Evolutionary conservation across 805 yeast genomes (phyloP).

Genomic region (Ogataea trehalophila): DNA sequence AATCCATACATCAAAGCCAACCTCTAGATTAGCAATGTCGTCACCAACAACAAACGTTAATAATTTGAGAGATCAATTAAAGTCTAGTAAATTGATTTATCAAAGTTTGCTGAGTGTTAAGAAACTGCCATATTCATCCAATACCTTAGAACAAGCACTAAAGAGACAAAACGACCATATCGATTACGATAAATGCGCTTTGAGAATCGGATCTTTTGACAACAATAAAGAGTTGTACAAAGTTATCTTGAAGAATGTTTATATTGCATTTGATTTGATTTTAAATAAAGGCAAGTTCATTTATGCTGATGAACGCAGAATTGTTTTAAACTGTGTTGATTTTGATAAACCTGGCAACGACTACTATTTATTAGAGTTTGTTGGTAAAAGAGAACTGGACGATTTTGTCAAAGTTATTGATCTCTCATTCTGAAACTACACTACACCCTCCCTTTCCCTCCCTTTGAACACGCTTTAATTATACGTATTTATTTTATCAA

Average conservation of each 20-base stretch:
- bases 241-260: constrained; percentile 9
- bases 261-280: constrained; percentile 10
- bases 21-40: too few species aligned
- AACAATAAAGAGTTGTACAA: constrained; percentile 2
- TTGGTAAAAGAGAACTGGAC: constrained; percentile 4
- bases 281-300: constrained; percentile 8
- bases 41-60: too few species aligned
- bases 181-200: not conserved
- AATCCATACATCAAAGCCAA: not conserved
- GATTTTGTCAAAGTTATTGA: constrained; percentile 4
- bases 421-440: not conserved
- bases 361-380: constrained; percentile 13
- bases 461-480: too few species aligned
- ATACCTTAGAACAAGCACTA: not conserved
- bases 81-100: constrained; percentile 2
- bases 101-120: constrained; percentile 8
- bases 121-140: constrained; percentile 1
- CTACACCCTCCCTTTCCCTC: not conserved
- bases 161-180: not conserved
- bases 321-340: constrained; percentile 10
- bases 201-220: constrained; percentile 12
- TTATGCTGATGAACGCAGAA: not conserved
- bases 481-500: not conserved
- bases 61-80: not conserved
- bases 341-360: constrained; percentile 6